A percentile compares a stretch with the other conserved stretches of the same genome.
Conservation (phyloP, 2,329 filamentous ascomycete species). For the Zasmidium cellare region DNA sequence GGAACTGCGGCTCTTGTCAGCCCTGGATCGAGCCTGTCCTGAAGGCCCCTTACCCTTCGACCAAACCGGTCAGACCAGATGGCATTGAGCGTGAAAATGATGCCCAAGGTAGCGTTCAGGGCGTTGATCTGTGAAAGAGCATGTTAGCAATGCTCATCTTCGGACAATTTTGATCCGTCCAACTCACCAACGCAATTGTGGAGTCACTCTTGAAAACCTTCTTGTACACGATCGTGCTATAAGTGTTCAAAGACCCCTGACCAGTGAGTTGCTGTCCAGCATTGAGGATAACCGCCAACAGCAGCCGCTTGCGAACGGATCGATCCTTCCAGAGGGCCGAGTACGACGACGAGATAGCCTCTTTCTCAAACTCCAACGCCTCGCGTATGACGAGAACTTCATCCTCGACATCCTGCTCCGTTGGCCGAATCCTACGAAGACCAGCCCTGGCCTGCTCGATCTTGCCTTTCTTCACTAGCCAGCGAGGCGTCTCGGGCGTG, state of each 20-base stretch:
- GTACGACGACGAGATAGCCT: constrained; percentile 64
- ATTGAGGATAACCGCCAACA: constrained; percentile 66
- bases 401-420: constrained; percentile 65
- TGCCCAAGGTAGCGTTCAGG: constrained; percentile 70
- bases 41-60: constrained; percentile 45
- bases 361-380: constrained; percentile 70
- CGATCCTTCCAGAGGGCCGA: constrained; percentile 68
- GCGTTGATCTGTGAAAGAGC: constrained; percentile 66
- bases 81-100: constrained; percentile 71
- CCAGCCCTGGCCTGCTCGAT: constrained; percentile 61
- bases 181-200: constrained; percentile 57
- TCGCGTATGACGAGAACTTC: constrained; percentile 66
- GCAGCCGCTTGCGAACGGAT: constrained; percentile 66
- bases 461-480: constrained; percentile 64
- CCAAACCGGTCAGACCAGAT: constrained; percentile 73
- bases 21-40: neutral
- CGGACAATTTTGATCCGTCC: neutral
- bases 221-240: constrained; percentile 73
- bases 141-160: neutral
- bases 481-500: constrained; percentile 68
- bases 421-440: constrained; percentile 62
- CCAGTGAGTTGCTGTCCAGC: constrained; percentile 71
- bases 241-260: constrained; percentile 71
- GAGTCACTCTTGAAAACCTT: constrained; percentile 62
- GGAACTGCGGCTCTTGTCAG: constrained; percentile 42